Conservation (phyloP, 768 basidiomycete species). For the Boletales sp. region DNA sequence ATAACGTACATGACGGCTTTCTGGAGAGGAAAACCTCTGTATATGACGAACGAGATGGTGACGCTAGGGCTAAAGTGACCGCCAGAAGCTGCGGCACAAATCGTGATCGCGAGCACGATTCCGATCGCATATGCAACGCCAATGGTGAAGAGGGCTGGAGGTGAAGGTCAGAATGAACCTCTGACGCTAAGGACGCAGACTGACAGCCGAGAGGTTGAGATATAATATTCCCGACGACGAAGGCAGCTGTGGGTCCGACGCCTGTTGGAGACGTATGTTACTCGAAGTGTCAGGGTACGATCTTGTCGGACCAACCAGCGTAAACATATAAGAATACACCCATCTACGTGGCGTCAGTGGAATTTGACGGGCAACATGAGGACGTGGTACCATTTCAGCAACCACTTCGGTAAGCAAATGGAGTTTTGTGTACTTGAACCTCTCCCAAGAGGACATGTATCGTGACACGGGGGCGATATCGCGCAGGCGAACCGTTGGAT, state of each 20-base stretch:
- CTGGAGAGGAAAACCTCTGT: constrained; percentile 49
- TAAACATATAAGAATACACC: constrained; percentile 63
- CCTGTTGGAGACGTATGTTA: constrained; percentile 30
- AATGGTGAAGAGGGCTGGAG: constrained; percentile 50
- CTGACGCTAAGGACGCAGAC: constrained; percentile 16
- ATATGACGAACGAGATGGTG: constrained; percentile 48
- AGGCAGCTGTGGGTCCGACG: constrained; percentile 51
- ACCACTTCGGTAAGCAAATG: constrained; percentile 58
- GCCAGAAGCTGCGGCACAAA: constrained; percentile 53
- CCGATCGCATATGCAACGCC: constrained; percentile 58
- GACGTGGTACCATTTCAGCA: constrained; percentile 51
- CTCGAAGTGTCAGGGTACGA: not conserved
- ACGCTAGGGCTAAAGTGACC: constrained; percentile 68
- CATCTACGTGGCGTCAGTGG: constrained; percentile 35
- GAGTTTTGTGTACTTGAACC: constrained; percentile 38
- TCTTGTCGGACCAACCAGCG: constrained; percentile 34
- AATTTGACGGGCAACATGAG: not conserved
- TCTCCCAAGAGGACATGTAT: constrained; percentile 50
- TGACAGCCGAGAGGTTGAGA: constrained; percentile 47
- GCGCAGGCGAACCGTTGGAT: constrained; percentile 34
- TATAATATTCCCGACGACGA: constrained; percentile 44
- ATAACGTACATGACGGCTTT: constrained; percentile 49
- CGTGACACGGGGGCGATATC: constrained; percentile 40
- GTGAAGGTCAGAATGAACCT: not conserved
- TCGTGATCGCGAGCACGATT: constrained; percentile 53